Evolutionary conservation across 139 green algal species (phyloP), one percentile per base, ranked within the genome.

Genomic region (Trebouxia sp.): DNA sequence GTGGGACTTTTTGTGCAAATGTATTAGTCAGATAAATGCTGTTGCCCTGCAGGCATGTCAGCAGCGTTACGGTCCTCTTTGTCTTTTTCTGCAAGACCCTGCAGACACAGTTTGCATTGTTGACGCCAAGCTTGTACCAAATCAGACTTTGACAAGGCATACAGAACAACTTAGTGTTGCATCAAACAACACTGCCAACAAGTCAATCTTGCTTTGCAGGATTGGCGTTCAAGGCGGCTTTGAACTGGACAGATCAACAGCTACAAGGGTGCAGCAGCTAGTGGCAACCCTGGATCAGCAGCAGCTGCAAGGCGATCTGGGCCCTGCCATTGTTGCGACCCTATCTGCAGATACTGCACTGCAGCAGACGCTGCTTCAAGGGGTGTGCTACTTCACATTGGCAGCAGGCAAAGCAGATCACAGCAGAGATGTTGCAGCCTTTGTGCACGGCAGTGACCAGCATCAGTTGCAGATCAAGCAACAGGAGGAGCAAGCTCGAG

Each of bases 331-430:
- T 28, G 74, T 83, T 12, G 85, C 88, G 3, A 55, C 55, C 24
- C 78, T 96, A 65, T 65, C 81, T 7, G 75, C 80, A 38, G 87
- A 95, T 45, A 2, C 47, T 0, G 38, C 22, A 11, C 84, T 94
- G 38, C 81, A 85, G 39, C 65, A 66, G 1, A 78, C 83, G 0
- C 78, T 91, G 38, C 53, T 83, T 3, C 66, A 90, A 45, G 92
- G 91, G 1, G 14, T 89, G n/a, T 85, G 84, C 38, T 62, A 88
- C 11, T 88, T 89, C 65, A 75, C 65, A 26, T 28, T 82, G 50
- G 76, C 67, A 62, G 77, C 50, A 28, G 45, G 45, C 26, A 47
- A 58, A 26, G 70, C 55, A 3, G 43, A 28, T 41, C 17, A 79
- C 53, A 75, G 45, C 56, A 53, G 42, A 62, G 70, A 28, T 24